Conservation (phyloP, 805 yeast species). For the Yarrowia osloensis region DNA sequence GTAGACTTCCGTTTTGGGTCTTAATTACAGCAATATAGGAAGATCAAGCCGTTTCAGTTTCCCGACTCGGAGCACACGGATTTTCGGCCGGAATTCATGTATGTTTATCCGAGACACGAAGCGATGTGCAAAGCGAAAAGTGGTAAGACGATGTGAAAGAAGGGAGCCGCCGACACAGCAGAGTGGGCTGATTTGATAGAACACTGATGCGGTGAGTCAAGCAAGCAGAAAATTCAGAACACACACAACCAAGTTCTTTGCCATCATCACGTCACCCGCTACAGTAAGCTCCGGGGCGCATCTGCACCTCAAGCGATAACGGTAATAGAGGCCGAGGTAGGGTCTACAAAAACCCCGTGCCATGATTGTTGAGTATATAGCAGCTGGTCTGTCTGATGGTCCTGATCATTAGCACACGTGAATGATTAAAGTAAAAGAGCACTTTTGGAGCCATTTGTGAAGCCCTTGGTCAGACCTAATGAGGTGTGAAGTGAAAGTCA, state of each 20-base stretch:
- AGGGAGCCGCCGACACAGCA: background rate
- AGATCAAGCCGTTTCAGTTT: background rate
- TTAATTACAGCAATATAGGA: background rate
- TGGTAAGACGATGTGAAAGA: too few relatives aligned
- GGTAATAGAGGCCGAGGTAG: background rate
- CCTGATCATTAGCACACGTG: too few relatives aligned
- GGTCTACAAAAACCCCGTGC: too few relatives aligned
- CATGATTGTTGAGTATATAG: too few relatives aligned
- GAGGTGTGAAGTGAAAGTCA: too few relatives aligned
- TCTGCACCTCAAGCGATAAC: background rate
- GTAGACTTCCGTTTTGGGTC: background rate
- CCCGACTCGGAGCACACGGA: conserved; percentile 9
- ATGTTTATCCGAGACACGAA: conserved; percentile 13
- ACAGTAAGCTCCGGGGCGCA: background rate
- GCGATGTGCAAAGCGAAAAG: background rate
- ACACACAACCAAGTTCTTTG: too few relatives aligned
- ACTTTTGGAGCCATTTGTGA: too few relatives aligned
- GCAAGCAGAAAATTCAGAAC: too few relatives aligned
- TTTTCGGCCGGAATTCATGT: background rate
- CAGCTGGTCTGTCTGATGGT: too few relatives aligned
- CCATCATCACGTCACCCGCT: background rate
- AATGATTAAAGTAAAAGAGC: too few relatives aligned
- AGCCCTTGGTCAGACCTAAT: too few relatives aligned
- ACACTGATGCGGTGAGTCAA: too few relatives aligned
- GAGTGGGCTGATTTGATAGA: background rate